A percentile compares a stretch with the other conserved stretches of the same genome.
These are phyloP conservation scores for Alternaria ethzedia DNA, from an alignment of 2,329 filamentous ascomycete genomes.

Conservation along the genomic window DNA sequence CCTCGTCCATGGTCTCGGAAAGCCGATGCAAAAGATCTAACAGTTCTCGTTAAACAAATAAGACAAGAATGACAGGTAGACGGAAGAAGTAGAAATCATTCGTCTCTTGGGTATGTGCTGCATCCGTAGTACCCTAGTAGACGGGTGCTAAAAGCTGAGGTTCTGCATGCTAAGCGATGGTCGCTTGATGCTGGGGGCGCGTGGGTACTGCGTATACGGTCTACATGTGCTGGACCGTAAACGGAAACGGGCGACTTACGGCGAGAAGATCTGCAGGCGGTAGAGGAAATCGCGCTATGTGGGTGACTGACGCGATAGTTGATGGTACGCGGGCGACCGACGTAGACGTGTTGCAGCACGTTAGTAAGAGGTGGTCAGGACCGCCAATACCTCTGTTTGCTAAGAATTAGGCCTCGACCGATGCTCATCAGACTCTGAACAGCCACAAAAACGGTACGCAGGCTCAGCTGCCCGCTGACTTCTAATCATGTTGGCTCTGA, in stretches of 20 bases:
- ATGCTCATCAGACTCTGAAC: conserved; percentile 6
- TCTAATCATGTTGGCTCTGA: background rate
- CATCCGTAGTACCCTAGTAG: conserved; percentile 10
- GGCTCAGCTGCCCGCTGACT: background rate
- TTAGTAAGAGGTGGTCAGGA: conserved; percentile 9
- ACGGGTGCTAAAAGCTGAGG: conserved; percentile 21
- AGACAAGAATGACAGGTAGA: conserved; percentile 23
- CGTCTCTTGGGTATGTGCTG: conserved; percentile 5
- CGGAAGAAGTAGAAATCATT: conserved; percentile 1
- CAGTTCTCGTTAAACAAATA: conserved; percentile 17
- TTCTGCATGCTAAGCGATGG: conserved; percentile 28
- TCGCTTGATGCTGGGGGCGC: conserved; percentile 29
- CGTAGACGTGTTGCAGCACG: background rate
- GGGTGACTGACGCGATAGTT: background rate
- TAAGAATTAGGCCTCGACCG: conserved; percentile 16
- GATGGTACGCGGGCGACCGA: background rate
- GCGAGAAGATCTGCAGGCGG: conserved; percentile 8
- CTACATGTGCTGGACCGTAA: conserved; percentile 11
- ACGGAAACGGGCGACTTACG: conserved; percentile 15
- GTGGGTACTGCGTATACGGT: conserved; percentile 23
- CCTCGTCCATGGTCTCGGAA: conserved; percentile 47
- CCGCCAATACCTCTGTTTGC: conserved; percentile 1
- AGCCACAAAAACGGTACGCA: background rate
- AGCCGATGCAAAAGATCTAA: conserved; percentile 24
- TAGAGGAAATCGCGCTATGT: background rate